These are phyloP conservation scores for Penicillium waksmanii DNA, from an alignment of 495 filamentous ascomycete genomes.

Conservation along the genomic window DNA sequence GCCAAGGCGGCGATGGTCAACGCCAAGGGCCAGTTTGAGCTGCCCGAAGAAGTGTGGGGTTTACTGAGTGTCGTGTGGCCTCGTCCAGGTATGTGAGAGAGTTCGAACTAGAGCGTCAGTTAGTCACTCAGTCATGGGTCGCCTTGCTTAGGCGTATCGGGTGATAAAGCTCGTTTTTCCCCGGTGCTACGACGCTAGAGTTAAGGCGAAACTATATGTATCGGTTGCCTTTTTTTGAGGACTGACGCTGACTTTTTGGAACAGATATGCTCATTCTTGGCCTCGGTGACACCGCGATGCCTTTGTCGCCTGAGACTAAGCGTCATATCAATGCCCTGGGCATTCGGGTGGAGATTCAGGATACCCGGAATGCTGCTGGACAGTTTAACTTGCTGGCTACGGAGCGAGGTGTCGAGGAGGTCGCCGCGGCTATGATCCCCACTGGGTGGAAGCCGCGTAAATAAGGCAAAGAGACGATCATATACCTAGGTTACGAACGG, in stretches of 20 bases:
- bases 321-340: slow-evolving; percentile 74
- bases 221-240: background rate
- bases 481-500: background rate
- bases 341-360: slow-evolving; percentile 84
- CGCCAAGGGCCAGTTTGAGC: slow-evolving; percentile 78
- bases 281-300: slow-evolving; percentile 71
- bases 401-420: slow-evolving; percentile 74
- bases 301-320: slow-evolving; percentile 75
- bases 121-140: slow-evolving; percentile 10
- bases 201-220: background rate
- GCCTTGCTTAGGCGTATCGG: slow-evolving; percentile 1
- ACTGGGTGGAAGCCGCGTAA: slow-evolving; percentile 72
- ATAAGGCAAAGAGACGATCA: slow-evolving; percentile 6
- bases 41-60: slow-evolving; percentile 71
- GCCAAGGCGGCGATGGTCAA: slow-evolving; percentile 62
- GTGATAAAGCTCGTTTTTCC: slow-evolving; percentile 5
- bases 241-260: slow-evolving; percentile 21
- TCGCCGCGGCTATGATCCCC: slow-evolving; percentile 89
- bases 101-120: slow-evolving; percentile 8
- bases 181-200: slow-evolving; percentile 4
- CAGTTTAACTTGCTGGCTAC: slow-evolving; percentile 88
- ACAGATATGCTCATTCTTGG: slow-evolving; percentile 89
- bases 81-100: slow-evolving; percentile 72
- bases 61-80: slow-evolving; percentile 82
- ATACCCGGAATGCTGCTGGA: slow-evolving; percentile 91